Percentiles rank a stretch among this genome's conserved stretches.
Evolutionary conservation across 495 filamentous ascomycete genomes (phyloP).

Genomic region (Entonaema liquescens): DNA sequence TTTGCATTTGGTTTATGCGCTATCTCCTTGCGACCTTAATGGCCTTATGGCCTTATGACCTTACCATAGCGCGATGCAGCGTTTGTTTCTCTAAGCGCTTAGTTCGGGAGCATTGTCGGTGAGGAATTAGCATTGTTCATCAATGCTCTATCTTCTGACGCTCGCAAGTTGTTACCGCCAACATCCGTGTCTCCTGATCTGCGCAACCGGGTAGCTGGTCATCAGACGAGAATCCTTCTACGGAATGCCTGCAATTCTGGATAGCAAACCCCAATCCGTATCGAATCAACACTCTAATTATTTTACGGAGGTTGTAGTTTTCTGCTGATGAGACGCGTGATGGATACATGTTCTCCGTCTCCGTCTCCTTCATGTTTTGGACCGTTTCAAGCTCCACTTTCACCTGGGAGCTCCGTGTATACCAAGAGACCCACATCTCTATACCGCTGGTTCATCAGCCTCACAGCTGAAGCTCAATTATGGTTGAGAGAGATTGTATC

Average conservation of each 20-base stretch:
- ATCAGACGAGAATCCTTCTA: constrained; percentile 29
- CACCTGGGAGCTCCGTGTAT: constrained; percentile 15
- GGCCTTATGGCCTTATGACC: neutral
- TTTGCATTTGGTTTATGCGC: neutral
- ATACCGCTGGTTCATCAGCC: constrained; percentile 18
- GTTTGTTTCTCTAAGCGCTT: constrained; percentile 17
- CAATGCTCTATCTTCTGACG: constrained; percentile 36
- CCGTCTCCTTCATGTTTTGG: constrained; percentile 40
- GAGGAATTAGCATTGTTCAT: constrained; percentile 23
- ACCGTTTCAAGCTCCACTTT: constrained; percentile 39
- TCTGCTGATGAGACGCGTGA: constrained; percentile 29
- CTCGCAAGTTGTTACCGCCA: constrained; percentile 35
- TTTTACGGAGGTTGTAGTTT: constrained; percentile 21
- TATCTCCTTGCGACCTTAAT: neutral
- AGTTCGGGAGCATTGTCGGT: constrained; percentile 21
- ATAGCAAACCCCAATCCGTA: constrained; percentile 8
- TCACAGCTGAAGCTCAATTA: constrained; percentile 9
- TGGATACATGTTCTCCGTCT: constrained; percentile 36
- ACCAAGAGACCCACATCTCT: constrained; percentile 21
- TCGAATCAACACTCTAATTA: constrained; percentile 22
- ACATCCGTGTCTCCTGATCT: constrained; percentile 47
- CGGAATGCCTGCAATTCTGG: constrained; percentile 18
- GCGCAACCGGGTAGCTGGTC: constrained; percentile 35
- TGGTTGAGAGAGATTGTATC: neutral
- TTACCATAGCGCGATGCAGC: constrained; percentile 1